phyloP scores from a whole-genome alignment of 352 stramenopile species.

The Phytopythium montanum region DNA sequence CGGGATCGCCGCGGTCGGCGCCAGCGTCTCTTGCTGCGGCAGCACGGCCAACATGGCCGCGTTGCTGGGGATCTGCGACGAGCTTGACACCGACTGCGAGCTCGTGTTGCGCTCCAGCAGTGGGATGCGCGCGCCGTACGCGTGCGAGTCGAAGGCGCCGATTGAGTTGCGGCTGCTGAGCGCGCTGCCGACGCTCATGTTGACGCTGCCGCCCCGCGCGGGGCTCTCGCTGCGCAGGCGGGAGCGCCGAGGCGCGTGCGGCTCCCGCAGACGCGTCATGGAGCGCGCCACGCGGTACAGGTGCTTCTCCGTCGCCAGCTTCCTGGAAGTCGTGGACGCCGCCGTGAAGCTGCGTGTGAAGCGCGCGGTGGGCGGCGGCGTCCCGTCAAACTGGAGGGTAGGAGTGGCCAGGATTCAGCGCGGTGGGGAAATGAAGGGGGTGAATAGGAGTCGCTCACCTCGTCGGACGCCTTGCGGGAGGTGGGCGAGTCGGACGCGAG shows the following conservation, averaged over 20 bases:
- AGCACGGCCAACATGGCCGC: slow-evolving; percentile 3
- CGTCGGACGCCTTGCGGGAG: slow-evolving; percentile 46
- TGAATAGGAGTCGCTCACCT: slow-evolving; percentile 23
- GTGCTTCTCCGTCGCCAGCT: slow-evolving; percentile 14
- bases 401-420: not conserved
- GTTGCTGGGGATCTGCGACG: slow-evolving; percentile 7
- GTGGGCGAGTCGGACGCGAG: slow-evolving; percentile 57
- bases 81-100: not conserved
- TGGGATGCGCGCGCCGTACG: slow-evolving; percentile 7
- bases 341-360: slow-evolving; percentile 19
- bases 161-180: slow-evolving; percentile 14
- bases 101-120: slow-evolving; percentile 3
- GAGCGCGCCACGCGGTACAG: slow-evolving; percentile 28
- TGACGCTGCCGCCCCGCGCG: slow-evolving; percentile 16
- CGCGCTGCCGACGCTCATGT: slow-evolving; percentile 9
- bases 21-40: slow-evolving; percentile 1
- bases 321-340: slow-evolving; percentile 17
- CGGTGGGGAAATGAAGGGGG: not conserved
- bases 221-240: slow-evolving; percentile 51
- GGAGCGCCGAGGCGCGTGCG: slow-evolving; percentile 17
- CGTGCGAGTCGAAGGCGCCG: not conserved
- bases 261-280: slow-evolving; percentile 30
- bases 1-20: not conserved
- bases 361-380: slow-evolving; percentile 11
- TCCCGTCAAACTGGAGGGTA: not conserved